A percentile compares a stretch with the other conserved stretches of the same genome.
Conservation (phyloP, 192 early-diverging fungal genomes). For the Backusella psychrophila region DNA sequence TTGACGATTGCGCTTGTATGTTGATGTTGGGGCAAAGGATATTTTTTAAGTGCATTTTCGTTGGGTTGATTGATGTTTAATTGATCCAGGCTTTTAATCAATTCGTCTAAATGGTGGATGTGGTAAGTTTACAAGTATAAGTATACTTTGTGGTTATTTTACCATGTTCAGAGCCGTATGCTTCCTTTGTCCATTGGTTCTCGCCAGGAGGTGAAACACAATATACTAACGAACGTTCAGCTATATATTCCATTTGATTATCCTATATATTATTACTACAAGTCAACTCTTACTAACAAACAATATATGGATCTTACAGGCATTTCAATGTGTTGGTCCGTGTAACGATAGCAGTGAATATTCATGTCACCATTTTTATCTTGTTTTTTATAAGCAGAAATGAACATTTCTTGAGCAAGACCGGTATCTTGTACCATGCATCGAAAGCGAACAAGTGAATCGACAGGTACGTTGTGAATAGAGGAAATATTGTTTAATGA, state of each 20-base stretch:
- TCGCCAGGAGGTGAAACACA: slow-evolving; percentile 74
- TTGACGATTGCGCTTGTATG: slow-evolving; percentile 67
- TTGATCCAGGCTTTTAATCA: slow-evolving; percentile 7
- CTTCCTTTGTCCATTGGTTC: slow-evolving; percentile 54
- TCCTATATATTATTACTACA: background rate
- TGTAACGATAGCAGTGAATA: slow-evolving; percentile 41
- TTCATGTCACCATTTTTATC: slow-evolving; percentile 16
- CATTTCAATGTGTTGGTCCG: slow-evolving; percentile 36
- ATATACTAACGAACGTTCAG: slow-evolving; percentile 64
- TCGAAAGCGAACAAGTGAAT: slow-evolving; percentile 65
- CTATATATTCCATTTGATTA: slow-evolving; percentile 18
- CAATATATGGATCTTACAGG: slow-evolving; percentile 19
- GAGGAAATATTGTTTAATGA: slow-evolving; percentile 38
- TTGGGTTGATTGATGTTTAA: slow-evolving; percentile 14
- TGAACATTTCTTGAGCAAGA: slow-evolving; percentile 65
- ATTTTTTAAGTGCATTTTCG: slow-evolving; percentile 40
- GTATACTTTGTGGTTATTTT: background rate
- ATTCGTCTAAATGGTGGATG: background rate
- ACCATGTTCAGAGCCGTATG: slow-evolving; percentile 13
- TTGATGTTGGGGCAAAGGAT: slow-evolving; percentile 52
- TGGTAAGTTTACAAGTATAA: background rate
- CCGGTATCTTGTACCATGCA: slow-evolving; percentile 84
- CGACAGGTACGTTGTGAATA: slow-evolving; percentile 25
- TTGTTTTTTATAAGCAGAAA: slow-evolving; percentile 33
- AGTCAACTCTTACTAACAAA: background rate